phyloP scores from a whole-genome alignment of 345 rosid species.

The Gossypium sturtianum region DNA sequence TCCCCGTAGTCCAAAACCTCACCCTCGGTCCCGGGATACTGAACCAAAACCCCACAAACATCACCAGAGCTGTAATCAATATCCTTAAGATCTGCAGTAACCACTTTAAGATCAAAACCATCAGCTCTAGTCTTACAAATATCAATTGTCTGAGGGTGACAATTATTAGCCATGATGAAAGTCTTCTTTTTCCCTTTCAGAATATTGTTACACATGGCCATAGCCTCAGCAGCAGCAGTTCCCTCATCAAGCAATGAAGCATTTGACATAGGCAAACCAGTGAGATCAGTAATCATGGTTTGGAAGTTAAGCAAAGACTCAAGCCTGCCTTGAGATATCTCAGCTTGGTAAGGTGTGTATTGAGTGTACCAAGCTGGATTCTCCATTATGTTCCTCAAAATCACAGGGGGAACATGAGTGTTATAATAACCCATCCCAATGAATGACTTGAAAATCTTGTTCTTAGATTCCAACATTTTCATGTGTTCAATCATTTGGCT shows the following conservation, averaged over 20 bases:
- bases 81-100: conserved; percentile 66
- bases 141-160: conserved; percentile 95
- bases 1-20: conserved; percentile 84
- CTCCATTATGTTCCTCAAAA: conserved; percentile 90
- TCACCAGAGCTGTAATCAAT: conserved; percentile 75
- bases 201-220: conserved; percentile 97
- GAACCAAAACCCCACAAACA: conserved; percentile 94
- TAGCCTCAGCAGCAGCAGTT: conserved; percentile 97
- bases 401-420: conserved; percentile 84
- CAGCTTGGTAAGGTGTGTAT: conserved; percentile 97
- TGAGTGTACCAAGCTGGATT: conserved; percentile 99
- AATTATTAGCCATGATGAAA: conserved; percentile 69
- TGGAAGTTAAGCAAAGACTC: conserved; percentile 90
- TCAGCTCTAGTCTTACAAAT: conserved; percentile 87
- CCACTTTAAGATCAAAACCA: conserved; percentile 78
- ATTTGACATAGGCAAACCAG: conserved; percentile 91
- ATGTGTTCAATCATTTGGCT: conserved; percentile 82
- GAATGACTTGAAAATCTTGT: conserved; percentile 76
- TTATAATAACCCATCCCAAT: conserved; percentile 98
- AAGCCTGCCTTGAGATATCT: conserved; percentile 90
- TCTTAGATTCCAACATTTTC: conserved; percentile 67
- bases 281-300: conserved; percentile 82
- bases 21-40: conserved; percentile 96
- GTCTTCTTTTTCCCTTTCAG: conserved; percentile 90
- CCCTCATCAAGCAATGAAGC: conserved; percentile 97